These are phyloP conservation scores for Lotus japonicus DNA, from an alignment of 306 rosid genomes.

Conservation along the genomic window DNA sequence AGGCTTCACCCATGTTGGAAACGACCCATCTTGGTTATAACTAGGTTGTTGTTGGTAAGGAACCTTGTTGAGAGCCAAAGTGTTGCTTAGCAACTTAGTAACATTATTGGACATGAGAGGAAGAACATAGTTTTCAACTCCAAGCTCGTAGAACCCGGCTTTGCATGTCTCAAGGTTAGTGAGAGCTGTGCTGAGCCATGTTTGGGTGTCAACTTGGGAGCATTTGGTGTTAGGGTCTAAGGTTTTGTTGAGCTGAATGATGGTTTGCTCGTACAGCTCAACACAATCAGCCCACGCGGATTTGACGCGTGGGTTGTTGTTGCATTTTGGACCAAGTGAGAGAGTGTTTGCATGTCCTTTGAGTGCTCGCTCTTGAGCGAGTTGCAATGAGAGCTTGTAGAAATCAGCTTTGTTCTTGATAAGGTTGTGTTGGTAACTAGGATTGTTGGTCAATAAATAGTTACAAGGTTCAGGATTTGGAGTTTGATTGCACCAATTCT, in stretches of 20 bases:
- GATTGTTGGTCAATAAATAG: constrained; percentile 35
- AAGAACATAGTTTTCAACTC: constrained; percentile 26
- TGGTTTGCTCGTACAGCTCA: constrained; percentile 47
- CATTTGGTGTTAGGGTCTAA: constrained; percentile 22
- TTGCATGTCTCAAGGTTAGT: constrained; percentile 61
- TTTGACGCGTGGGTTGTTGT: constrained; percentile 28
- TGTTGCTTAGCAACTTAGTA: constrained; percentile 49
- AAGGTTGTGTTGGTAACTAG: background rate
- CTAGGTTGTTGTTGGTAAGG: constrained; percentile 5
- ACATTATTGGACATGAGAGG: constrained; percentile 56
- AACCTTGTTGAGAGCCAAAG: constrained; percentile 47
- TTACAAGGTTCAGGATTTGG: constrained; percentile 71
- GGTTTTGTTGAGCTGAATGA: constrained; percentile 41
- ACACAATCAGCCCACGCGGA: constrained; percentile 64
- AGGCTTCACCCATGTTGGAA: constrained; percentile 61
- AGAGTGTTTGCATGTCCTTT: constrained; percentile 32
- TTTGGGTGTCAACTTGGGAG: constrained; percentile 43
- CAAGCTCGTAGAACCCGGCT: constrained; percentile 47
- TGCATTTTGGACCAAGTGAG: constrained; percentile 39
- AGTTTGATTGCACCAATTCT: constrained; percentile 62
- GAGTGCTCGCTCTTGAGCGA: constrained; percentile 44
- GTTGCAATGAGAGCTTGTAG: constrained; percentile 36
- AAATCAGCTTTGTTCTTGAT: constrained; percentile 48
- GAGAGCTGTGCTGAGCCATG: constrained; percentile 64
- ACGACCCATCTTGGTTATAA: constrained; percentile 32